Conservation (phyloP, 108 stramenopile genomes). For the Skeletonema costatum region DNA sequence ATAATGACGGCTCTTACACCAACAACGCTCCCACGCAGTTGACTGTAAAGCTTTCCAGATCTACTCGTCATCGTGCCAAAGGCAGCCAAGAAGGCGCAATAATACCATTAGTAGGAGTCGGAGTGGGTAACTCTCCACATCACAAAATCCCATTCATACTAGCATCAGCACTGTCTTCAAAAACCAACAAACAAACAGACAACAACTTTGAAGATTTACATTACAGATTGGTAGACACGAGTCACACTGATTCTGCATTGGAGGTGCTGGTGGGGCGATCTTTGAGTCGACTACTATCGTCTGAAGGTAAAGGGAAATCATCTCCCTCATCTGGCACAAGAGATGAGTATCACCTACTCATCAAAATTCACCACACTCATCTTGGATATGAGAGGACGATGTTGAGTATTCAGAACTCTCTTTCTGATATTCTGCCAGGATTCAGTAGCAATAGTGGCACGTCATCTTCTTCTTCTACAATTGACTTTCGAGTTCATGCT, state of each 20-base stretch:
- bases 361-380: conserved; percentile 90
- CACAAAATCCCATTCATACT: conserved; percentile 47
- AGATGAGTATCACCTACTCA: conserved; percentile 66
- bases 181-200: not conserved
- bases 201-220: conserved; percentile 25
- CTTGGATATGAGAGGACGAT: conserved; percentile 83
- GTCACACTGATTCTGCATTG: conserved; percentile 32
- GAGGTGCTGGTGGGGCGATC: conserved; percentile 35
- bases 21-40: not conserved
- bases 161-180: conserved; percentile 16
- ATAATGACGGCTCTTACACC: not conserved
- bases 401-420: conserved; percentile 54
- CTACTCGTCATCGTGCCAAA: conserved; percentile 6
- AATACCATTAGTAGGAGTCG: conserved; percentile 75
- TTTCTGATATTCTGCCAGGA: conserved; percentile 40
- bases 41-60: conserved; percentile 10
- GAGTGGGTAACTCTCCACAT: conserved; percentile 74
- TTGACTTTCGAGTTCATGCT: conserved; percentile 58
- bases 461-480: conserved; percentile 3
- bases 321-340: not conserved
- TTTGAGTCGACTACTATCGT: conserved; percentile 8
- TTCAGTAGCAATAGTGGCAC: not conserved
- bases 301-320: not conserved
- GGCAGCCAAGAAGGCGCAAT: not conserved
- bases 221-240: conserved; percentile 72